Base-by-base conservation (phyloP, 441 rosid genomes). In the Corymbia calophylla region DNA sequence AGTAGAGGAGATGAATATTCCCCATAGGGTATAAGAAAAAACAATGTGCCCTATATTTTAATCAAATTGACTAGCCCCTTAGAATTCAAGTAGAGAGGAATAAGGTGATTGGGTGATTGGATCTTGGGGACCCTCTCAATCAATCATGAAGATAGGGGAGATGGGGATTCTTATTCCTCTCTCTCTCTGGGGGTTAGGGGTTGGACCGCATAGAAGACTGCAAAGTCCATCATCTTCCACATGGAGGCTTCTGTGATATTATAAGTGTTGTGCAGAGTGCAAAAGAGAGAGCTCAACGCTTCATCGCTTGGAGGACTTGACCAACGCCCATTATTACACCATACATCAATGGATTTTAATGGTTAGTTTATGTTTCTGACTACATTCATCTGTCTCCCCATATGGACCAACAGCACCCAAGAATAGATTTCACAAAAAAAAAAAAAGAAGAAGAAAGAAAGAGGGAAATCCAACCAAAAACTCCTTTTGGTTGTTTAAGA, bases 151-250 rank as follows among this genome's bases (percentile, higher is more conserved):
- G 91, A 87, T 23, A 23, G 84, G n/a, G 15, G 88, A 88, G 91
- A 87, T 64, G 88, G 89, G 91, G 93, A 92, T 91, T 92, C 95
- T 92, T 94, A 93, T 93, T 90, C 92, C 93, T 66, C 82, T 73
- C 49, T 11, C 81, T 70, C 81, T 10, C 14, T 89, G 55, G 91
- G 91, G 88, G 73, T 55, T 86, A 66, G 92, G 53, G 82, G 39
- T 86, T 92, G 93, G 93, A 91, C 93, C 91, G 87, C 92, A 85
- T 91, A 56, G 91, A 68, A 87, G 68, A 51, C 54, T 73, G 60
- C 84, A 77, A 77, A 44, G 51, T 77, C 84, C 51, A 77, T 77
- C 53, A 44, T 44, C 51, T 44, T 39, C 84, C 84, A 77, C 84
- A 44, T 77, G 84, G 84, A 77, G 84, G 84, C 51, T 77, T 77